Evolutionary conservation across 2,329 filamentous ascomycete species (phyloP).

Genomic region (Exophiala lecanii-corni): DNA sequence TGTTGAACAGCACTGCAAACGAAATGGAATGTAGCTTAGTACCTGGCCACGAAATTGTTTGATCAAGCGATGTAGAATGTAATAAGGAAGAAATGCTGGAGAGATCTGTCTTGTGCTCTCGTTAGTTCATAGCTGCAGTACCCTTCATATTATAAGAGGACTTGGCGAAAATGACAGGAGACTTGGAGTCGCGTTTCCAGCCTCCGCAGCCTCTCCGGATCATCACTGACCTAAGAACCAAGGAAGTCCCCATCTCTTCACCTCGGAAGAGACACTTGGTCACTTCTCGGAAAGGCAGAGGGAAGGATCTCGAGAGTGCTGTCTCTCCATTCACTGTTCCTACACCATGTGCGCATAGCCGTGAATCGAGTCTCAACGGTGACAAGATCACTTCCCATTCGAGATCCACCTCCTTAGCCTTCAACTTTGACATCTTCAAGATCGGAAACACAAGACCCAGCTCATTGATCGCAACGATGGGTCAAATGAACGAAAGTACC

Average conservation of each 20-base stretch:
- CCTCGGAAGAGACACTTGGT: not conserved
- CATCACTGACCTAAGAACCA: not conserved
- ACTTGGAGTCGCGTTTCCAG: no score
- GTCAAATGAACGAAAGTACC: not conserved
- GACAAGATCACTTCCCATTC: constrained; percentile 6
- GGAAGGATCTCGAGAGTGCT: constrained; percentile 6
- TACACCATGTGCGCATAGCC: constrained; percentile 15
- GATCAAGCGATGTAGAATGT: no score
- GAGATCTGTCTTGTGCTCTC: no score
- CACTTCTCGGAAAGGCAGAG: not conserved
- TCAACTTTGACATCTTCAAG: constrained; percentile 15
- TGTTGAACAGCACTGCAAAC: no score
- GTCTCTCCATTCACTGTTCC: constrained; percentile 6
- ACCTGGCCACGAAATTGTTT: no score
- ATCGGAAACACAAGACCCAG: constrained; percentile 3
- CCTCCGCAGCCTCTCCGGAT: not conserved
- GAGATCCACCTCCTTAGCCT: constrained; percentile 18
- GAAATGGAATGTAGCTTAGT: no score
- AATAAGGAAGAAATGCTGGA: no score
- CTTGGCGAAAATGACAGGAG: no score
- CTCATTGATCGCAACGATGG: constrained; percentile 11
- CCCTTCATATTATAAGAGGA: no score
- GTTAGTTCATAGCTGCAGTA: no score
- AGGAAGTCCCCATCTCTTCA: not conserved
- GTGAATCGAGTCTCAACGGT: not conserved